Conservation (phyloP, 2,329 filamentous ascomycete genomes). For the Diplodia intermedia region DNA sequence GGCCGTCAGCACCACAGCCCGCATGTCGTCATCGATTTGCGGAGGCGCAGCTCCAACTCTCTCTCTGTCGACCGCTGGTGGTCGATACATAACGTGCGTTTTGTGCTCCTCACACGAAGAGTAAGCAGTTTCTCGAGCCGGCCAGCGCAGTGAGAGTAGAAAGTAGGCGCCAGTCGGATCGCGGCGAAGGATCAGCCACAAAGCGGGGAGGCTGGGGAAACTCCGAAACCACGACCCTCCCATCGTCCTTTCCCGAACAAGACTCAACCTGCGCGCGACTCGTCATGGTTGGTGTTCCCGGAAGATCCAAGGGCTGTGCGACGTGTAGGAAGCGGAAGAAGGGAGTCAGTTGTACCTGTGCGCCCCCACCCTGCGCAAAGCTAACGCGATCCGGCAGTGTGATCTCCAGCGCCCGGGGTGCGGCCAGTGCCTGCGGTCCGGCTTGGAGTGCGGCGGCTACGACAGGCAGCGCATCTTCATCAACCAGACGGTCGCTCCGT, state of each 20-base stretch:
- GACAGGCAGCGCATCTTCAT: constrained; percentile 69
- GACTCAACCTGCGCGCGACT: constrained; percentile 6
- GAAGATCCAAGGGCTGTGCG: constrained; percentile 45
- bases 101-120: neutral
- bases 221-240: neutral
- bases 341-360: constrained; percentile 54
- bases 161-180: neutral
- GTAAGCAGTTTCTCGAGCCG: neutral
- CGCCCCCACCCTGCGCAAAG: neutral
- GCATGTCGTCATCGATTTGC: constrained; percentile 2
- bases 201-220: neutral
- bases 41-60: neutral
- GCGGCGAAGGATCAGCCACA: neutral
- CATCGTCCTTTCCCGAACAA: neutral
- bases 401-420: constrained; percentile 68
- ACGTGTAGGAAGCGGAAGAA: constrained; percentile 57
- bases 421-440: constrained; percentile 65
- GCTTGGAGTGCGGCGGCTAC: constrained; percentile 67
- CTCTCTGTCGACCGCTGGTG: neutral
- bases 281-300: constrained; percentile 38
- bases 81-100: neutral
- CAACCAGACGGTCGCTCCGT: constrained; percentile 34
- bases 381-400: constrained; percentile 54
- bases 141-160: neutral
- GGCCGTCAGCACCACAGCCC: neutral